phyloP scores from a whole-genome alignment of 768 basidiomycete genomes.

The Collybia sp. region DNA sequence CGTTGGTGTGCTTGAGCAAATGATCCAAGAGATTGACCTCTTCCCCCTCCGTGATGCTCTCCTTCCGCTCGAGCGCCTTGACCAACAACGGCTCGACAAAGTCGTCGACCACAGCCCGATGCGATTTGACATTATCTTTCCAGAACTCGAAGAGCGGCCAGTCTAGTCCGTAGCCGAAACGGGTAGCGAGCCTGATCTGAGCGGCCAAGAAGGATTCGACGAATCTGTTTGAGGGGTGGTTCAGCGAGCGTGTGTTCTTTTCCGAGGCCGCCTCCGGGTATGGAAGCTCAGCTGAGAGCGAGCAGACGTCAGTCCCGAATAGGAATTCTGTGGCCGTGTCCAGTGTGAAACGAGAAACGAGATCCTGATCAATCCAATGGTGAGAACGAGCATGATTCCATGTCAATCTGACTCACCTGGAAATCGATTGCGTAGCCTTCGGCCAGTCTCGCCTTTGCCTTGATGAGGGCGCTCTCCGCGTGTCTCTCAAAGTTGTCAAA shows the following conservation, averaged over 20 bases:
- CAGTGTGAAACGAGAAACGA: slow-evolving; percentile 51
- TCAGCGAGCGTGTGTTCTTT: slow-evolving; percentile 7
- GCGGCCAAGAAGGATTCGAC: slow-evolving; percentile 45
- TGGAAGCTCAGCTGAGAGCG: slow-evolving; percentile 41
- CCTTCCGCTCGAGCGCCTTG: slow-evolving; percentile 36
- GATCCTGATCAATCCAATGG: slow-evolving; percentile 29
- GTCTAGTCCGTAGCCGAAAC: slow-evolving; percentile 34
- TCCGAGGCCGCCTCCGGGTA: slow-evolving; percentile 32
- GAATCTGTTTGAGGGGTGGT: slow-evolving; percentile 36
- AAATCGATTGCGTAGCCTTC: slow-evolving; percentile 52
- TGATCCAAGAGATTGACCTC: slow-evolving; percentile 46
- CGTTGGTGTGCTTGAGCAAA: slow-evolving; percentile 47
- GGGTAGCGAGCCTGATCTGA: slow-evolving; percentile 34
- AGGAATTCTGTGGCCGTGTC: slow-evolving; percentile 58
- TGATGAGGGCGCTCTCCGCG: slow-evolving; percentile 39
- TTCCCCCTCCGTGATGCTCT: slow-evolving; percentile 14
- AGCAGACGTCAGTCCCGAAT: slow-evolving; percentile 42
- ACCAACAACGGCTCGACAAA: slow-evolving; percentile 51
- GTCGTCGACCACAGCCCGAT: slow-evolving; percentile 41
- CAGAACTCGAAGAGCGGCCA: slow-evolving; percentile 55
- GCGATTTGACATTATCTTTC: slow-evolving; percentile 38
- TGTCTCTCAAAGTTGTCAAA: slow-evolving; percentile 53
- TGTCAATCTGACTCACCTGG: slow-evolving; percentile 29
- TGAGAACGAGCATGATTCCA: neutral
- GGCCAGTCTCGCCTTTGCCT: slow-evolving; percentile 34